phyloP scores from a whole-genome alignment of 2,329 filamentous ascomycete genomes.

The Cordyceps cicadae region DNA sequence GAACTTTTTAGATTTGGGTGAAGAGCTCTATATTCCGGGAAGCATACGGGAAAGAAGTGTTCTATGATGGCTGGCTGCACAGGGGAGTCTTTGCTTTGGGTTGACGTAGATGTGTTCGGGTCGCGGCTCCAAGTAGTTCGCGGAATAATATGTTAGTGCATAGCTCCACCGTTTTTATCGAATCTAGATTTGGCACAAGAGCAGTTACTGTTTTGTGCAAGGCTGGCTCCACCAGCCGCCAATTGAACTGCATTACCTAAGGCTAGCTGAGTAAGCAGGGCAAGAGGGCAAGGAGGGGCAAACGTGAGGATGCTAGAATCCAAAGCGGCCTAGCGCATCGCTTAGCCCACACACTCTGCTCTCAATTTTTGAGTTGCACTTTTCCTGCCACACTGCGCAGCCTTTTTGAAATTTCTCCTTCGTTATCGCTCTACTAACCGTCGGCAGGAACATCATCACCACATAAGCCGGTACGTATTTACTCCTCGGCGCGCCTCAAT shows the following conservation, averaged over 20 bases:
- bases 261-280: slow-evolving; percentile 9
- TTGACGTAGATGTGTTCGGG: not conserved
- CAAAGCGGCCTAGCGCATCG: slow-evolving; percentile 22
- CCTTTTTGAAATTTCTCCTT: slow-evolving; percentile 23
- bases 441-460: slow-evolving; percentile 27
- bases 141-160: not conserved
- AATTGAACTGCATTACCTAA: slow-evolving; percentile 16
- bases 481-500: not conserved
- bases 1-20: slow-evolving; percentile 13
- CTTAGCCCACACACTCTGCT: slow-evolving; percentile 32
- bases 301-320: slow-evolving; percentile 21
- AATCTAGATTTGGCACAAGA: not conserved
- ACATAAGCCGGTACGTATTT: slow-evolving; percentile 30
- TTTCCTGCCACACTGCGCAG: slow-evolving; percentile 24
- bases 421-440: slow-evolving; percentile 27
- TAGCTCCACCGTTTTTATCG: not conserved
- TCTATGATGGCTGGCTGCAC: not conserved
- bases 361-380: slow-evolving; percentile 22
- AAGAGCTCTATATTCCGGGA: not conserved
- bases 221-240: not conserved
- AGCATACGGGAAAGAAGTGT: not conserved
- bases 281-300: slow-evolving; percentile 19
- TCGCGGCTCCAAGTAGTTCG: not conserved
- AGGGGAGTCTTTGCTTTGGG: not conserved
- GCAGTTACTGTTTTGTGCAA: slow-evolving; percentile 5